phyloP scores from a whole-genome alignment of 768 basidiomycete genomes.

The Calocybe indica region DNA sequence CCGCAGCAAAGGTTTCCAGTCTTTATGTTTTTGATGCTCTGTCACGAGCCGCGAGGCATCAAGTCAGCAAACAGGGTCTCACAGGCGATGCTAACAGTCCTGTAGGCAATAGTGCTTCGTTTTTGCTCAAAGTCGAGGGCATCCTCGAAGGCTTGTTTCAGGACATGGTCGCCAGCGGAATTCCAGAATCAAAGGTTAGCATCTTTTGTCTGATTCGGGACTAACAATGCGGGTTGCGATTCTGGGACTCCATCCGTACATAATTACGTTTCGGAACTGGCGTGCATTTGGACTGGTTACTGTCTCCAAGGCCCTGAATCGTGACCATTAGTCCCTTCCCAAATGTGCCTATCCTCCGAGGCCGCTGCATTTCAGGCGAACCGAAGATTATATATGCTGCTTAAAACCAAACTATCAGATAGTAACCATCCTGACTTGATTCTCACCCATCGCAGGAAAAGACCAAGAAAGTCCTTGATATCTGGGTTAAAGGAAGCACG shows the following conservation, averaged over 20 bases:
- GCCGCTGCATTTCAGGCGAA: conserved; percentile 6
- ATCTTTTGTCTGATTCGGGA: neutral
- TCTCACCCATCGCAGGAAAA: conserved; percentile 74
- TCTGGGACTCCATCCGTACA: too few relatives aligned
- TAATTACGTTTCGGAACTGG: too few relatives aligned
- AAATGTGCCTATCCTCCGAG: neutral
- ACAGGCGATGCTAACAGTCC: conserved; percentile 48
- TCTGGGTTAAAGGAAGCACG: conserved; percentile 89
- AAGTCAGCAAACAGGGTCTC: conserved; percentile 58
- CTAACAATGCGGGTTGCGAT: neutral
- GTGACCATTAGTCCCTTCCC: neutral
- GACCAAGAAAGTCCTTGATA: conserved; percentile 93
- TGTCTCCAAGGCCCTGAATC: too few relatives aligned
- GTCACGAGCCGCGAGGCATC: conserved; percentile 71
- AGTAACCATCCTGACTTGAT: conserved; percentile 35
- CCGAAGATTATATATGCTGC: conserved; percentile 21
- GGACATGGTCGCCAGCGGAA: conserved; percentile 68
- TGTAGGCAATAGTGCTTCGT: conserved; percentile 72
- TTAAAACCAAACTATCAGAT: conserved; percentile 20
- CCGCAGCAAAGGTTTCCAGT: conserved; percentile 72
- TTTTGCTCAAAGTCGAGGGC: conserved; percentile 85
- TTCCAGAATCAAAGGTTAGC: conserved; percentile 84
- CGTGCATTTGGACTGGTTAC: too few relatives aligned
- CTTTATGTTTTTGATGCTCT: conserved; percentile 94
- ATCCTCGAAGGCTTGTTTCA: conserved; percentile 85